These are phyloP conservation scores for Polytrichum commune DNA, from an alignment of 225 moss, liverwort and hornwort genomes.

Conservation along the genomic window DNA sequence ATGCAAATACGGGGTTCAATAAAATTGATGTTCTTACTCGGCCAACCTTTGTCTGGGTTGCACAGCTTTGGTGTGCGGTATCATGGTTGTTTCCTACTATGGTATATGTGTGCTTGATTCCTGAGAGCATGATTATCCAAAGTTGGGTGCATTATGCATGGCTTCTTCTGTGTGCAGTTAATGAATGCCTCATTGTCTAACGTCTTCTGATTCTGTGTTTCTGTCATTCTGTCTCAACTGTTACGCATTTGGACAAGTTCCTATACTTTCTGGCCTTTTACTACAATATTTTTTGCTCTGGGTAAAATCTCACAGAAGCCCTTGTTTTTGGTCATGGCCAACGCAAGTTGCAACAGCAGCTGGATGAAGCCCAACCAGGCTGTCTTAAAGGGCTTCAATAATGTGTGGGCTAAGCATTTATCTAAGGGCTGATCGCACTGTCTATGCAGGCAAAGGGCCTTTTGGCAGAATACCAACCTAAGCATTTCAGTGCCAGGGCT, in stretches of 20 bases:
- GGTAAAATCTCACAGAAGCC: constrained; percentile 25
- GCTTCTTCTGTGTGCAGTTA: constrained; percentile 22
- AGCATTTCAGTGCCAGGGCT: constrained; percentile 99
- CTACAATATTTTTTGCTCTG: constrained; percentile 17
- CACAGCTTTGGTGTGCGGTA: constrained; percentile 35
- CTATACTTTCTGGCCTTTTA: constrained; percentile 26
- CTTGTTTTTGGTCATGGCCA: constrained; percentile 36
- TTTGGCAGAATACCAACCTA: constrained; percentile 95
- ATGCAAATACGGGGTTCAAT: constrained; percentile 62
- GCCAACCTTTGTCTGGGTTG: constrained; percentile 37
- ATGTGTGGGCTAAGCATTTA: constrained; percentile 37
- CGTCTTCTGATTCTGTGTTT: not conserved
- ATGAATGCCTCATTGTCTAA: not conserved
- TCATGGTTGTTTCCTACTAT: constrained; percentile 28
- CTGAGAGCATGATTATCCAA: constrained; percentile 17
- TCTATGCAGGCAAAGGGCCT: constrained; percentile 94
- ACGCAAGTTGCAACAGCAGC: constrained; percentile 27
- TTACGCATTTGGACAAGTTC: constrained; percentile 20
- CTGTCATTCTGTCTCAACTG: constrained; percentile 18
- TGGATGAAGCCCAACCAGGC: constrained; percentile 34
- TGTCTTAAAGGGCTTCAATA: constrained; percentile 41
- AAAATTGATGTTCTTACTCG: constrained; percentile 57
- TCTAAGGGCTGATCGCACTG: constrained; percentile 53
- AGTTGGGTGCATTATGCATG: constrained; percentile 24
- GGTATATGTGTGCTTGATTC: constrained; percentile 30